A percentile compares a stretch with the other conserved stretches of the same genome.
Conservation (phyloP, 345 rosid genomes). For the Camelina neglecta region DNA sequence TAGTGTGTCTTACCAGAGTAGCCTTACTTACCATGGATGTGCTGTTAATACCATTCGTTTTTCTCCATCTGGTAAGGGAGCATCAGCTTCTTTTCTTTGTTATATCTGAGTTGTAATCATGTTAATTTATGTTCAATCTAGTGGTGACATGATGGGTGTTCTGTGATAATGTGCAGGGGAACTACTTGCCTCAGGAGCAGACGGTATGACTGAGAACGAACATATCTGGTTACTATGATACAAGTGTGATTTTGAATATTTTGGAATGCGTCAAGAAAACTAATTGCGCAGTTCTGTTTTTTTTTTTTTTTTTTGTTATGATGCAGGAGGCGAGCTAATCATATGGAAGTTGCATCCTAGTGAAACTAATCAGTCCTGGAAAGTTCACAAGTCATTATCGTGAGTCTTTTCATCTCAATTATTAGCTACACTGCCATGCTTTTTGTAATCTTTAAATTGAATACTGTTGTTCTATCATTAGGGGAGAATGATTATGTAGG, state of each 20-base stretch:
- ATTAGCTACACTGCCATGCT: background rate
- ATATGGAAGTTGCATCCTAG: constrained; percentile 78
- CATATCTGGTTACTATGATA: constrained; percentile 6
- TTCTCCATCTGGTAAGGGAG: constrained; percentile 71
- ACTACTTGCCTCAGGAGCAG: constrained; percentile 94
- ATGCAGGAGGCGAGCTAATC: constrained; percentile 88
- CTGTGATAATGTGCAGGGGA: constrained; percentile 62
- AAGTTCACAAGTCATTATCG: constrained; percentile 79
- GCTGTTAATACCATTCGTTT: constrained; percentile 84
- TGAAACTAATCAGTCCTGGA: constrained; percentile 86
- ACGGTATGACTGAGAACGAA: constrained; percentile 57
- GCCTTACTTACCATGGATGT: constrained; percentile 80
- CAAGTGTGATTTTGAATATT: background rate
- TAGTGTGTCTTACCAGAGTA: constrained; percentile 67
- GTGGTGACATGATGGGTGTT: constrained; percentile 11
- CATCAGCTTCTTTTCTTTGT: background rate
- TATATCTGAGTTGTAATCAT: background rate
- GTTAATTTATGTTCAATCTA: background rate
- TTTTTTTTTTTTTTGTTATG: background rate
- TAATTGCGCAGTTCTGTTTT: background rate
- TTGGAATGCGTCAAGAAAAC: background rate
- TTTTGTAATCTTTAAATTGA: background rate
- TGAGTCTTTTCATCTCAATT: constrained; percentile 48
- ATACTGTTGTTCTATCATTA: background rate
- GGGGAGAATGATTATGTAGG: constrained; percentile 11